Conservation (phyloP, 345 rosid genomes). For the Combretum micranthum region DNA sequence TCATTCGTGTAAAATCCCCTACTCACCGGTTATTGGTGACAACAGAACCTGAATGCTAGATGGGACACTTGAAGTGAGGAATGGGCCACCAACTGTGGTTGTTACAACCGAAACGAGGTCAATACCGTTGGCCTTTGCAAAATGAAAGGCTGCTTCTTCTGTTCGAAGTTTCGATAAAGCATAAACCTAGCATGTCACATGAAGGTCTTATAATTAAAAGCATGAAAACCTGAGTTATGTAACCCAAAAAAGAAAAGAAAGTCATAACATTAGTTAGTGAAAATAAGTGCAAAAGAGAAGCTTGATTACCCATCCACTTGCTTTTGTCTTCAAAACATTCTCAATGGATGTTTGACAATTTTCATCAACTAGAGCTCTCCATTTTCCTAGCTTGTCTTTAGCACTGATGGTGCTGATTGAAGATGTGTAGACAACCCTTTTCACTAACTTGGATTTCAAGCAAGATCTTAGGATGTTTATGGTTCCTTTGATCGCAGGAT, state of each 20-base stretch:
- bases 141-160: conserved; percentile 74
- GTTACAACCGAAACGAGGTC: conserved; percentile 66
- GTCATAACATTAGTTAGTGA: neutral
- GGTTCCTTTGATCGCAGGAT: conserved; percentile 61
- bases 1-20: no score
- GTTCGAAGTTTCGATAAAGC: conserved; percentile 58
- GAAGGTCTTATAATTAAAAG: neutral
- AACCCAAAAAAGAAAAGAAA: neutral
- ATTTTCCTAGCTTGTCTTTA: conserved; percentile 40
- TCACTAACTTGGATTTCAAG: conserved; percentile 52
- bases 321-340: conserved; percentile 45
- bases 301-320: conserved; percentile 72
- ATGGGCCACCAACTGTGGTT: conserved; percentile 70
- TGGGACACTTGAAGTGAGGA: conserved; percentile 53
- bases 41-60: conserved; percentile 69
- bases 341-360: conserved; percentile 50
- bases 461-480: conserved; percentile 70
- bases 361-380: conserved; percentile 64
- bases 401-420: conserved; percentile 80
- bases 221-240: neutral
- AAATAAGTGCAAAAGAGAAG: neutral
- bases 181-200: conserved; percentile 45
- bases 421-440: conserved; percentile 77
- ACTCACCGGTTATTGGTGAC: conserved; percentile 63
- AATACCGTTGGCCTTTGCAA: conserved; percentile 47